Base-by-base conservation (phyloP, 768 basidiomycete genomes). In the Paxillus ammoniavirescens region DNA sequence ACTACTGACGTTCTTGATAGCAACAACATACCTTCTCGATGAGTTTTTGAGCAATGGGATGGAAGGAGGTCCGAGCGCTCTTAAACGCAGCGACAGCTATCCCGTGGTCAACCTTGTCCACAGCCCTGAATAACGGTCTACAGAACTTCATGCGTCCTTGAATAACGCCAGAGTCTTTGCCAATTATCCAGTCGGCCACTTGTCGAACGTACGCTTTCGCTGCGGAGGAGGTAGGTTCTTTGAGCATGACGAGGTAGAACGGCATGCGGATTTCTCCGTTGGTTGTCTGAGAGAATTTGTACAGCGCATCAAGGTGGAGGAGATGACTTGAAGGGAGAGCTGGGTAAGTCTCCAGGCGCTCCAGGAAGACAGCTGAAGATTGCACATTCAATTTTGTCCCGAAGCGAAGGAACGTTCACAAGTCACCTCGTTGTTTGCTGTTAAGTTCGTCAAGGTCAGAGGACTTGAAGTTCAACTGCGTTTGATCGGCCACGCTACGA, bases 121-220 rank as follows among this genome's bases (percentile, higher is more conserved):
- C 62, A 5, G 68, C 75, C 52, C 71, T 70, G 60, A 82, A 79
- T 15, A 73, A 56, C 3, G 80, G 77, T 47, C 81, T 61, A 62
- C 81, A 81, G 65, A 80, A 81, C 60, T 82, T 82, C 80, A 81
- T 81, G 53, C 80, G 71, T 7, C 79, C 79, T 49, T 78, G 77
- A 38, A 82, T 63, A 42, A 76, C 55, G 15, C 75, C 72, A 12
- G 70, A 71, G 40, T 72, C 70, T 15, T 60, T 66, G 9, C 77
- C 80, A 8, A 70, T 67, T 30, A 80, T 73, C 80, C 80, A 82
- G 42, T 74, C 67, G 0, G 74, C 72, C 3, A 77, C 80, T 1
- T 64, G 57, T n/a, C 61, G 59, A 5, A 69, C 69, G 41, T 67
- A 73, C 6, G 52, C 47, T 28, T 55, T 47, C 6, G 77, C 78